These are phyloP conservation scores for Lichtheimia ramosa DNA, from an alignment of 371 early-diverging fungal species.

Conservation along the genomic window DNA sequence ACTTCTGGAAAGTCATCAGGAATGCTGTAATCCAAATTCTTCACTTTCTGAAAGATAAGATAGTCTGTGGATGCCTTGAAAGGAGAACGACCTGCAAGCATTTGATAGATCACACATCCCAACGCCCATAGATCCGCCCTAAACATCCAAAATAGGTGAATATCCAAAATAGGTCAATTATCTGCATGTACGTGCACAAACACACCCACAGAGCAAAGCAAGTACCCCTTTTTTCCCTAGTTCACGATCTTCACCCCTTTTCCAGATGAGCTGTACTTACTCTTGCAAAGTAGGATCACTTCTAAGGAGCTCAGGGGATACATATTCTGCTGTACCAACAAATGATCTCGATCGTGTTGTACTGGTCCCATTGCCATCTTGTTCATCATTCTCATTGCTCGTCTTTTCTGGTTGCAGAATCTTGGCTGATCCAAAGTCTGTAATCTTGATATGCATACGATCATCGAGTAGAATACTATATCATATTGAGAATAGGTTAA, in stretches of 20 bases:
- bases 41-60: slow-evolving; percentile 94
- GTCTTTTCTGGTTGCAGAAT: slow-evolving; percentile 47
- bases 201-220: no score
- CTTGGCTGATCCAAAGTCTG: slow-evolving; percentile 98
- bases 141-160: neutral
- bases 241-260: neutral
- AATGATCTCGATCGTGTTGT: slow-evolving; percentile 74
- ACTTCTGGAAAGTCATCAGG: slow-evolving; percentile 70
- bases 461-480: slow-evolving; percentile 78
- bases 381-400: slow-evolving; percentile 6
- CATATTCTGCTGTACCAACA: slow-evolving; percentile 97
- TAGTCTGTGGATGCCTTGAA: slow-evolving; percentile 96
- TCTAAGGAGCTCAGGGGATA: slow-evolving; percentile 94
- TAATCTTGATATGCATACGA: slow-evolving; percentile 88
- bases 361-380: neutral
- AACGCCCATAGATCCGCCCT: slow-evolving; percentile 98
- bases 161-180: no score
- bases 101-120: slow-evolving; percentile 96
- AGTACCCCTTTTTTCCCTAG: neutral
- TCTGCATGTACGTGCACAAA: no score
- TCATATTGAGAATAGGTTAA: neutral
- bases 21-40: slow-evolving; percentile 80
- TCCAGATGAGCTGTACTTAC: slow-evolving; percentile 21
- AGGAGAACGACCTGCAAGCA: slow-evolving; percentile 92
- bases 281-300: slow-evolving; percentile 77